Percentiles rank a stretch among this genome's conserved stretches.
These are phyloP conservation scores for Mycena sp. DNA, from an alignment of 1,284 basidiomycete genomes.

Conservation along the genomic window DNA sequence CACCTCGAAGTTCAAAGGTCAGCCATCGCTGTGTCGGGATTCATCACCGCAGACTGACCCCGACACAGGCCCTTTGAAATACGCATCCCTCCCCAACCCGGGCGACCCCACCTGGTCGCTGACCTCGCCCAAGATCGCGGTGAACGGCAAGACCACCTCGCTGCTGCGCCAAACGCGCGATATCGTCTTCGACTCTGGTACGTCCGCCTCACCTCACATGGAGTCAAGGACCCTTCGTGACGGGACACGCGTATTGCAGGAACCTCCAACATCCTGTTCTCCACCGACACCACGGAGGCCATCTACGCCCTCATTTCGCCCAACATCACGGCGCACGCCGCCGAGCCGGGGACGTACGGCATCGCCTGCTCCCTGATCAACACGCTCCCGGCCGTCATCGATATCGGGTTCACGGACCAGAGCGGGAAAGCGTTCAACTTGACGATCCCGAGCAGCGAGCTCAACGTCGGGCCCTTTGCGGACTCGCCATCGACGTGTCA, in stretches of 20 bases:
- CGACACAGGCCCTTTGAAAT: constrained; percentile 51
- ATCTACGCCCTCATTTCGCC: constrained; percentile 55
- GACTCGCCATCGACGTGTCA: constrained; percentile 48
- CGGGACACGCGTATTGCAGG: background rate
- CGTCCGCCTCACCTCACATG: constrained; percentile 53
- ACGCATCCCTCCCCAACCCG: constrained; percentile 47
- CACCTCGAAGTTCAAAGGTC: constrained; percentile 45
- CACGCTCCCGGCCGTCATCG: constrained; percentile 47
- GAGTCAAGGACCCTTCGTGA: no score
- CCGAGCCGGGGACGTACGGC: constrained; percentile 50
- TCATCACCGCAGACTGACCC: no score
- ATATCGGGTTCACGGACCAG: constrained; percentile 47
- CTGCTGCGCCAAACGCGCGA: constrained; percentile 38
- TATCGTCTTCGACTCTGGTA: constrained; percentile 54
- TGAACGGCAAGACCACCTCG: constrained; percentile 50
- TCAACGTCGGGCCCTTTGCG: constrained; percentile 53
- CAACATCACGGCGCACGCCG: constrained; percentile 47
- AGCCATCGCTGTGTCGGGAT: background rate
- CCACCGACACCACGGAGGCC: constrained; percentile 29
- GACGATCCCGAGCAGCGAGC: constrained; percentile 51
- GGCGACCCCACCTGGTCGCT: no score
- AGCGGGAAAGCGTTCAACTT: constrained; percentile 47
- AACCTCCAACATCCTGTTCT: background rate
- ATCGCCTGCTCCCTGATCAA: constrained; percentile 47
- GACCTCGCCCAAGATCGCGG: constrained; percentile 39